Base-by-base conservation (phyloP, 768 basidiomycete species). In the Gloeophyllum trabeum region DNA sequence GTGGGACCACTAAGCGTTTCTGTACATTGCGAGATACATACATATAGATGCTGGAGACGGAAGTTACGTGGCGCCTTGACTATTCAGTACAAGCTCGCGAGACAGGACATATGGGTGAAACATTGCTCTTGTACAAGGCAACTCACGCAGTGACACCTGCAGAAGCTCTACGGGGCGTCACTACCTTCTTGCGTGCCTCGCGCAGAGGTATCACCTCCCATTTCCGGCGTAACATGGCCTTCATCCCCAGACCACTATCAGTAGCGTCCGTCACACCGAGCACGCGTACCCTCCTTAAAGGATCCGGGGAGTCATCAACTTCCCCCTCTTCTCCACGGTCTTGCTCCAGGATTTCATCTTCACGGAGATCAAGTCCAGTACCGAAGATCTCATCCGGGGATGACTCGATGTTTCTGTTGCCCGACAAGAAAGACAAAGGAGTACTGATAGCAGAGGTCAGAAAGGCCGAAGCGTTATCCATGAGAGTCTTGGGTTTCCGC, bases 291-390 rank as follows among this genome's bases (percentile, higher is more conserved):
- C 63, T 61, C 49, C 87, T 66, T 12, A 65, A 61, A 30, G 55
- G 53, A 35, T 82, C 79, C 3, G 63, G 63, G 12, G 81, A 79
- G 54, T 90, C 80, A 52, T 91, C 87, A 12, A 79, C 73, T 55
- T 87, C 85, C 2, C 72, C 79, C 44, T 87, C 87, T 57, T 84
- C 83, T 4, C 75, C 77, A 19, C 79, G 69, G 40, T 91, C 87
- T 48, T 80, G 76, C 45, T 90, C 86, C 41, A 86, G 54, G 14
- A 88, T 69, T 49, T 91, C 87, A 43, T 87, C 76, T 52, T 89
- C 86, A 35, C 68, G 61, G 47, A 91, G 54, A 50, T 90, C 87
- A 43, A 87, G 80, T 46, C 73, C 70, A 24, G 71, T 73, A 45
- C 67, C 64, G 51, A 76, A 78, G 23, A 87, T 79, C 24, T 80